A percentile compares a stretch with the other conserved stretches of the same genome.
phyloP scores from a whole-genome alignment of 495 filamentous ascomycete species.

The Gamarada debralockiae region DNA sequence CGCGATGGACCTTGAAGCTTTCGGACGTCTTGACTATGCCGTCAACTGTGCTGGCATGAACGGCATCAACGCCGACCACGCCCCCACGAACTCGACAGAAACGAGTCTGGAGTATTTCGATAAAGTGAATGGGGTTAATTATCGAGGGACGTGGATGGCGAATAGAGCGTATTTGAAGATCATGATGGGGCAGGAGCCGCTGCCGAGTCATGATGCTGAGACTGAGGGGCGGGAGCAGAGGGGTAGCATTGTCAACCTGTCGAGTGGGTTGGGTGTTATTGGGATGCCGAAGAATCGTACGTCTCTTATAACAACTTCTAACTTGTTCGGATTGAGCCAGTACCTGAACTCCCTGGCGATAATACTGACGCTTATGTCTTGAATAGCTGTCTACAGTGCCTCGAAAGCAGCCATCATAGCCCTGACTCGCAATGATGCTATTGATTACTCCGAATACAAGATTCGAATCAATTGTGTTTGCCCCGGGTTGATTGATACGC shows the following conservation, averaged over 20 bases:
- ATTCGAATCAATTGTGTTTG: slow-evolving; percentile 53
- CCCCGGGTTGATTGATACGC: slow-evolving; percentile 37
- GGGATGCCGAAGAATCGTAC: background rate
- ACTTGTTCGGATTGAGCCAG: too few species aligned
- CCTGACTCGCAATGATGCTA: slow-evolving; percentile 29
- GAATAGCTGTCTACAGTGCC: slow-evolving; percentile 37
- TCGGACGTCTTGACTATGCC: slow-evolving; percentile 45
- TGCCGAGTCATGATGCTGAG: background rate
- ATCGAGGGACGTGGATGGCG: background rate
- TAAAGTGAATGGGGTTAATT: background rate
- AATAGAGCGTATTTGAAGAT: background rate
- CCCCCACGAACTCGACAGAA: background rate
- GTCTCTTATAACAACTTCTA: too few species aligned
- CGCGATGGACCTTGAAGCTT: too few species aligned
- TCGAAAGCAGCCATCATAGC: slow-evolving; percentile 43
- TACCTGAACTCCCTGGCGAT: too few species aligned
- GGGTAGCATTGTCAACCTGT: background rate
- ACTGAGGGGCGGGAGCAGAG: background rate
- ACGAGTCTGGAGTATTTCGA: background rate
- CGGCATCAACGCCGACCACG: background rate
- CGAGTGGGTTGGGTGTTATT: background rate
- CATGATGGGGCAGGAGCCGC: background rate
- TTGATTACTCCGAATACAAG: slow-evolving; percentile 26
- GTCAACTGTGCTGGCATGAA: slow-evolving; percentile 43
- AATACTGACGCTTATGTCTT: too few species aligned